Percentiles rank a stretch among this genome's conserved stretches.
Evolutionary conservation across 495 filamentous ascomycete species (phyloP).

Genomic region (Penicillium antarcticum): DNA sequence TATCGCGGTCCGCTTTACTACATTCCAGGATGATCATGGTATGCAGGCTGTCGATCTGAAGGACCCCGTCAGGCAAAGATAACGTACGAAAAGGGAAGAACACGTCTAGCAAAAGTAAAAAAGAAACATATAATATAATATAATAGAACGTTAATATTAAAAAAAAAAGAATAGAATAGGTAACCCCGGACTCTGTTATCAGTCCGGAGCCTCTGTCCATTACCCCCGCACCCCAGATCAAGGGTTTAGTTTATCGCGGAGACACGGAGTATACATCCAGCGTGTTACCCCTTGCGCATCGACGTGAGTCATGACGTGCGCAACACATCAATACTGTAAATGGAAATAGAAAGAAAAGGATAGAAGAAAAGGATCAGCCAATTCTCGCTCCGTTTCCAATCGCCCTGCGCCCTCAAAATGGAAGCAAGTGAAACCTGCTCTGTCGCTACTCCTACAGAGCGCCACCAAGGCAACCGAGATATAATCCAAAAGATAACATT

Average conservation of each 20-base stretch:
- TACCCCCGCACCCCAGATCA: too few relatives aligned
- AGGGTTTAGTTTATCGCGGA: too few relatives aligned
- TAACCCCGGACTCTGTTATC: not conserved
- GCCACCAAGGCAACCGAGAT: not conserved
- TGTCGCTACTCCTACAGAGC: not conserved
- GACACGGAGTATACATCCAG: too few relatives aligned
- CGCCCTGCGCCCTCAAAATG: not conserved
- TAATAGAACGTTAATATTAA: too few relatives aligned
- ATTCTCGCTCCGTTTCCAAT: constrained; percentile 21
- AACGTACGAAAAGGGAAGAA: not conserved
- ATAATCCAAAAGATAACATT: too few relatives aligned
- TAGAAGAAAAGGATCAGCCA: not conserved
- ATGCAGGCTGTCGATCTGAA: constrained; percentile 9
- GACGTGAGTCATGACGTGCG: constrained; percentile 13
- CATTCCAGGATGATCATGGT: not conserved
- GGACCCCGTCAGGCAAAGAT: not conserved
- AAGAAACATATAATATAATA: too few relatives aligned
- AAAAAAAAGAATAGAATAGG: not conserved
- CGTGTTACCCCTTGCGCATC: not conserved
- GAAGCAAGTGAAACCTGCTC: constrained; percentile 7
- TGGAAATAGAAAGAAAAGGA: not conserved
- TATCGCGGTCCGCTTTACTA: not conserved
- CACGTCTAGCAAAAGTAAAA: not conserved
- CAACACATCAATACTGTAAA: not conserved
- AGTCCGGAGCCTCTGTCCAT: not conserved